Evolutionary conservation across 164 flowering plant genomes (phyloP).

Genomic region (Liquidambar formosana): DNA sequence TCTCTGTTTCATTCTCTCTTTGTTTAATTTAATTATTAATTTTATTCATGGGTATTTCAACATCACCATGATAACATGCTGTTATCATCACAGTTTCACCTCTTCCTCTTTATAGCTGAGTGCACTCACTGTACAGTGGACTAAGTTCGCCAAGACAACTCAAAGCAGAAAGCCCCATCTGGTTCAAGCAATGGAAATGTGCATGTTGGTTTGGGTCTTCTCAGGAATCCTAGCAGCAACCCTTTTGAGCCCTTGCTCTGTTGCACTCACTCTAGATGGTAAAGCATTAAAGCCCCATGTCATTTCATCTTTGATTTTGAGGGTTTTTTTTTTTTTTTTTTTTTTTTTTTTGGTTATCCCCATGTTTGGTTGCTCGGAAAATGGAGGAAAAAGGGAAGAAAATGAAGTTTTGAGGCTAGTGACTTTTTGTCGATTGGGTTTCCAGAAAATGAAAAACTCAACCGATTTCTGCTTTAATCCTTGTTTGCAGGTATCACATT

Average conservation of each 20-base stretch:
- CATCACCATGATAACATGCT: too few relatives aligned
- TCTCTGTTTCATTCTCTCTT: neutral
- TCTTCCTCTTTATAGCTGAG: neutral
- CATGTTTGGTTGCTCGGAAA: neutral
- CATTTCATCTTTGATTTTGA: neutral
- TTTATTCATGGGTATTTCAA: neutral
- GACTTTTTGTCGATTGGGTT: conserved; percentile 3
- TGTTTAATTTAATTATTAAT: too few relatives aligned
- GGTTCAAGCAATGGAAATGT: conserved; percentile 13
- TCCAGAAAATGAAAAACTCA: neutral
- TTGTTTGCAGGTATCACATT: conserved; percentile 54
- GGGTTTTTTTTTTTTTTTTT: neutral
- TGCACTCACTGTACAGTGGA: neutral
- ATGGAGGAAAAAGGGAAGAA: neutral
- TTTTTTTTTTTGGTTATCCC: too few relatives aligned
- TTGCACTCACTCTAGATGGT: conserved; percentile 82
- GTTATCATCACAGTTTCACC: neutral
- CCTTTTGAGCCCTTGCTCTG: conserved; percentile 32
- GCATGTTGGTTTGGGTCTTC: conserved; percentile 20
- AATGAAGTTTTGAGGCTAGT: neutral
- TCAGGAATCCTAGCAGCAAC: conserved; percentile 19
- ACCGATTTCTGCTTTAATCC: neutral
- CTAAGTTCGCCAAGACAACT: too few relatives aligned
- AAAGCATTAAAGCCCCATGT: conserved; percentile 18
- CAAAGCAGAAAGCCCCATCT: neutral